These are phyloP conservation scores for apple (Malus domestica) DNA, from an alignment of 306 rosid species.

Conservation along the genomic window ASM211411v1 NC_041802.1:21255001-21255500, in stretches of 20 bases:
- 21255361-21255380: constrained; percentile 70
- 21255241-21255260: constrained; percentile 22
- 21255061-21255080: constrained; percentile 13
- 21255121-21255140: constrained; percentile 19
- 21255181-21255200: constrained; percentile 71
- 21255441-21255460: constrained; percentile 76
- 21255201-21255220: constrained; percentile 45
- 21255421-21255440: constrained; percentile 55
- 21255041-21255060: constrained; percentile 33
- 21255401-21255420: constrained; percentile 29
- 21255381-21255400: constrained; percentile 78
- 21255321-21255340: constrained; percentile 67
- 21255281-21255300: constrained; percentile 44
- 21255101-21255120: constrained; percentile 26
- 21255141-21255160: constrained; percentile 25
- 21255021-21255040: not conserved
- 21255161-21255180: constrained; percentile 34
- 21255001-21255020: constrained; percentile 17
- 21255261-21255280: constrained; percentile 33
- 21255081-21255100: constrained; percentile 11
- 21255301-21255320: constrained; percentile 38
- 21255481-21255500: constrained; percentile 71
- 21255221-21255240: constrained; percentile 51
- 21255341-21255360: constrained; percentile 84
- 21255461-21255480: constrained; percentile 96